Conservation (phyloP, 2,329 filamentous ascomycete species). For the Cladophialophora bantiana region DNA sequence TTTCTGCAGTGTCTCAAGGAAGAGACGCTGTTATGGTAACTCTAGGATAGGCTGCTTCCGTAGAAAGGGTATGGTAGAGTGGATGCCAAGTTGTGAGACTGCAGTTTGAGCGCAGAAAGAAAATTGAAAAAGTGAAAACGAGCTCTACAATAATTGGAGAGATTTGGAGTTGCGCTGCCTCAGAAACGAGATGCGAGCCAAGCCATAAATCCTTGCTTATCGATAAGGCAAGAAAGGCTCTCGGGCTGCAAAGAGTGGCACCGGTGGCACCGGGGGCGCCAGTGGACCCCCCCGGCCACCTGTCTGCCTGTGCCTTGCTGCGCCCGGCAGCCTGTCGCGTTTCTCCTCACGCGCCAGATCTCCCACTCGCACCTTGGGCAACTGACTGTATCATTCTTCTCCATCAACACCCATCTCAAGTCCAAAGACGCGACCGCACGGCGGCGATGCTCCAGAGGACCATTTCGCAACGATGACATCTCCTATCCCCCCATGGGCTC, state of each 20-base stretch:
- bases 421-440: neutral
- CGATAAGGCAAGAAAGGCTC: conserved; percentile 16
- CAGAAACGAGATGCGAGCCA: conserved; percentile 24
- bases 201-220: conserved; percentile 16
- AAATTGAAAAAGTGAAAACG: conserved; percentile 7
- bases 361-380: neutral
- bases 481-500: conserved; percentile 63
- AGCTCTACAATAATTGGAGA: conserved; percentile 1
- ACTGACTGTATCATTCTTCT: neutral
- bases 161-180: conserved; percentile 19
- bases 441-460: neutral
- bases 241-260: neutral
- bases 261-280: neutral
- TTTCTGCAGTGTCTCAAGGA: neutral
- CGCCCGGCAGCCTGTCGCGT: conserved; percentile 7
- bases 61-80: neutral
- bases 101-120: conserved; percentile 9
- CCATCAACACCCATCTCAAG: neutral
- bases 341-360: neutral
- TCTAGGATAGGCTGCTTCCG: neutral
- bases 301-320: neutral
- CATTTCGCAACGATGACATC: conserved; percentile 31
- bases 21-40: neutral
- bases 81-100: neutral
- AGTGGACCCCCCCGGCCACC: neutral